These are phyloP conservation scores for Prunus salicina DNA, from an alignment of 306 rosid species.

Conservation along the genomic window DNA sequence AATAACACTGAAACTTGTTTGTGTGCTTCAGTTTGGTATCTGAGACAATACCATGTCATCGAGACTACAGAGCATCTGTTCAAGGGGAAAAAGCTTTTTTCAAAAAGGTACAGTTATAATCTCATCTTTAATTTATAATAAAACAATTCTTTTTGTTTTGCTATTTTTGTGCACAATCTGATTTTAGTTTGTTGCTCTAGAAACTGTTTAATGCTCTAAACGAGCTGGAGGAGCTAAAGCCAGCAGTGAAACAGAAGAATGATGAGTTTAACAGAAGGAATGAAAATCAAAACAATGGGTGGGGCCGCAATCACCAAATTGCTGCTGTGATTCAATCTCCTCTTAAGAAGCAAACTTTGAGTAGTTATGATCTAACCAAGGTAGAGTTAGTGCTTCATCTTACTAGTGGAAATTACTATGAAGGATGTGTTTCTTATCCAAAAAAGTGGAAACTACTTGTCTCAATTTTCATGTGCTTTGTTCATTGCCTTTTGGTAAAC, in stretches of 20 bases:
- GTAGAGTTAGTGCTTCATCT: slow-evolving; percentile 28
- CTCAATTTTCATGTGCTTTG: not conserved
- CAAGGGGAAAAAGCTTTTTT: slow-evolving; percentile 53
- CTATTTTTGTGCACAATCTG: slow-evolving; percentile 16
- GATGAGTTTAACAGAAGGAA: slow-evolving; percentile 55
- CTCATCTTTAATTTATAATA: not conserved
- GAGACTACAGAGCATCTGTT: slow-evolving; percentile 57
- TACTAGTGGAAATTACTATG: not conserved
- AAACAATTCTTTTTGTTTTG: not conserved
- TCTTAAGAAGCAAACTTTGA: slow-evolving; percentile 37
- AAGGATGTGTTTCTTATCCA: not conserved
- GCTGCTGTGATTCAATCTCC: slow-evolving; percentile 42
- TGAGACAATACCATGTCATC: slow-evolving; percentile 86
- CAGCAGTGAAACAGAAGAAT: slow-evolving; percentile 72
- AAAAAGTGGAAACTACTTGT: not conserved
- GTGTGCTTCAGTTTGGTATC: slow-evolving; percentile 62
- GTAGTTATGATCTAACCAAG: slow-evolving; percentile 43
- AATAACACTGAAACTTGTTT: not conserved
- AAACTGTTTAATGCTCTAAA: slow-evolving; percentile 56
- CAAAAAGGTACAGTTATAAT: slow-evolving; percentile 53
- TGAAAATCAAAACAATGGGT: slow-evolving; percentile 39
- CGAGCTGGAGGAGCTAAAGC: slow-evolving; percentile 87
- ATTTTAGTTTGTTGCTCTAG: slow-evolving; percentile 39
- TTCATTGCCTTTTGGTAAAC: not conserved
- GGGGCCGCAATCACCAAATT: slow-evolving; percentile 44